phyloP scores from a whole-genome alignment of 2,329 filamentous ascomycete species.

The Clonostachys solani region DNA sequence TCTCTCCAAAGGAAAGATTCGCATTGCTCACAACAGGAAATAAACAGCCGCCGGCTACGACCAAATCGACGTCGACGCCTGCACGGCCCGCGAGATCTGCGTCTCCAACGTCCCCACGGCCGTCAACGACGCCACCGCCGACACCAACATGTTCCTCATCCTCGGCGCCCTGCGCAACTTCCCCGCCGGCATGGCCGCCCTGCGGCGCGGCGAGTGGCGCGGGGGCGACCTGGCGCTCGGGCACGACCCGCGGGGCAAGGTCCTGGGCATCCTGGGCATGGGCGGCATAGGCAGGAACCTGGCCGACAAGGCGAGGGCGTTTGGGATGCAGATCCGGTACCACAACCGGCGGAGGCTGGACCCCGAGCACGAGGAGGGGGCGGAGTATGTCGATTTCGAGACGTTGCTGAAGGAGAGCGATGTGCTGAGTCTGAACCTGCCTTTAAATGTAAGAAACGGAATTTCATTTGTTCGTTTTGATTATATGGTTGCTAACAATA shows the following conservation, averaged over 20 bases:
- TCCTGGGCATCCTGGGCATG: slow-evolving; percentile 80
- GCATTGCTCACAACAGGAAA: too few species aligned
- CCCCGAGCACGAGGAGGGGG: slow-evolving; percentile 50
- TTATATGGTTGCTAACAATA: not conserved
- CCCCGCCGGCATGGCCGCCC: slow-evolving; percentile 57
- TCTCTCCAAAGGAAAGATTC: too few species aligned
- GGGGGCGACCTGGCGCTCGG: slow-evolving; percentile 56
- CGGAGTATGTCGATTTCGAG: slow-evolving; percentile 69
- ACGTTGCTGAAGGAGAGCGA: slow-evolving; percentile 66
- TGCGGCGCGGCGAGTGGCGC: slow-evolving; percentile 66
- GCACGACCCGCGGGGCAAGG: slow-evolving; percentile 75
- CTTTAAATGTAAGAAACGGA: slow-evolving; percentile 63
- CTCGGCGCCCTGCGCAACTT: slow-evolving; percentile 76
- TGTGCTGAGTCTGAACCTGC: slow-evolving; percentile 76
- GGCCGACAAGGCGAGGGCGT: slow-evolving; percentile 67
- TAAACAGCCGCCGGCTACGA: slow-evolving; percentile 75
- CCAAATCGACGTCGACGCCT: slow-evolving; percentile 70
- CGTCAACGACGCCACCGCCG: slow-evolving; percentile 80
- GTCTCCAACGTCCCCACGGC: slow-evolving; percentile 81
- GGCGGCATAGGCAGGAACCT: slow-evolving; percentile 79
- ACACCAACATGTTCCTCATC: slow-evolving; percentile 76
- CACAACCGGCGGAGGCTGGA: slow-evolving; percentile 64
- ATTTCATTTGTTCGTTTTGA: not conserved
- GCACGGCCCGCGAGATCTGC: slow-evolving; percentile 59
- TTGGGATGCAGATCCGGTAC: slow-evolving; percentile 74